Percentiles rank a stretch among this genome's conserved stretches.
Conservation (phyloP, 371 early-diverging fungal species). For the Lichtheimia ornata region DNA sequence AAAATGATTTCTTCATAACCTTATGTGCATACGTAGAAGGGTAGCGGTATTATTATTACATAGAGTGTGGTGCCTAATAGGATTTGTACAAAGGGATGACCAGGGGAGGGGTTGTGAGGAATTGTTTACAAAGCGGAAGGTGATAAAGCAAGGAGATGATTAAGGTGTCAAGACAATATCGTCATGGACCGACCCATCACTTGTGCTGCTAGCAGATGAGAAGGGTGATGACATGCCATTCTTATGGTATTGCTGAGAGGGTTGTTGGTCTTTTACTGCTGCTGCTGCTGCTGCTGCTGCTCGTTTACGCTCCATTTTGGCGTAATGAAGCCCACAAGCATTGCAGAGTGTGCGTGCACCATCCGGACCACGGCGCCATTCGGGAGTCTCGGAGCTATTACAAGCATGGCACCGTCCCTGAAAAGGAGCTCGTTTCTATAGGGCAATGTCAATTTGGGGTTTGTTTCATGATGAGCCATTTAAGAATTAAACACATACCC, state of each 20-base stretch:
- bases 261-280: background rate
- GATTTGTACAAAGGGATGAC: no score
- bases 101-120: no score
- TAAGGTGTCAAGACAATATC: no score
- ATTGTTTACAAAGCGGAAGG: no score
- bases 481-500: conserved; percentile 1
- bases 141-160: no score
- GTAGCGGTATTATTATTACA: no score
- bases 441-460: background rate
- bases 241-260: no score
- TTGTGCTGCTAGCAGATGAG: no score
- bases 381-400: conserved; percentile 64
- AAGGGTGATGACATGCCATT: no score
- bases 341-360: conserved; percentile 71
- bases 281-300: conserved; percentile 13
- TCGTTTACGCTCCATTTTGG: conserved; percentile 39
- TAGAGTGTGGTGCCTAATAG: no score
- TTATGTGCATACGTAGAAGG: no score
- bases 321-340: conserved; percentile 67
- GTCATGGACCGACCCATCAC: no score
- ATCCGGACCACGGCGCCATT: conserved; percentile 74
- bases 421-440: conserved; percentile 34
- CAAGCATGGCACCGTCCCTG: conserved; percentile 62
- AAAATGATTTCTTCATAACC: background rate
- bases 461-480: background rate